These are phyloP conservation scores for Ceratobasidium sp. DNA, from an alignment of 1,284 basidiomycete genomes.

Conservation along the genomic window DNA sequence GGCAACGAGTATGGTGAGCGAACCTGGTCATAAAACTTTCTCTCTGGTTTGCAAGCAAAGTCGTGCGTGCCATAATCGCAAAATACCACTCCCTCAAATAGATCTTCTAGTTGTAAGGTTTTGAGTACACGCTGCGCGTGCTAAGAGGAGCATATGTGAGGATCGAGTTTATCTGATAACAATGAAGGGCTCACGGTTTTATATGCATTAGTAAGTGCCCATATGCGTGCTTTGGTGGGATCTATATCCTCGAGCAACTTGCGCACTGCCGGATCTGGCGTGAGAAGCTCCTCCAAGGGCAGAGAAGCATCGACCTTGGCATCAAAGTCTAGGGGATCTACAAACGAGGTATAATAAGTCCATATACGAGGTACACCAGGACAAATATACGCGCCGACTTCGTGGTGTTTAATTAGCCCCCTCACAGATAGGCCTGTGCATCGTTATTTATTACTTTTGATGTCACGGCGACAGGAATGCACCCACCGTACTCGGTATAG, in stretches of 20 bases:
- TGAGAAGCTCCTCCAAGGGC: constrained; percentile 81
- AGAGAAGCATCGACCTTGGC: constrained; percentile 82
- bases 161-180: background rate
- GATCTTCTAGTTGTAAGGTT: constrained; percentile 75
- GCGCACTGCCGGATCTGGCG: constrained; percentile 67
- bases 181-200: constrained; percentile 59
- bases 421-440: constrained; percentile 83
- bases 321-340: constrained; percentile 89
- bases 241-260: constrained; percentile 81
- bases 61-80: constrained; percentile 77
- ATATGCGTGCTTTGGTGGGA: constrained; percentile 75
- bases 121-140: constrained; percentile 82
- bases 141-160: constrained; percentile 53
- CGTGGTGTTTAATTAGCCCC: constrained; percentile 79
- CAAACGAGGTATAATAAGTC: background rate
- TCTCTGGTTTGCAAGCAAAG: constrained; percentile 86
- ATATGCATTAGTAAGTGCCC: constrained; percentile 85
- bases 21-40: constrained; percentile 70
- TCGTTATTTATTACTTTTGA: background rate
- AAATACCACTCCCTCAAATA: constrained; percentile 80
- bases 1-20: constrained; percentile 32
- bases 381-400: constrained; percentile 64
- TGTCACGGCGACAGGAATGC: too few species aligned
- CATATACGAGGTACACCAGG: constrained; percentile 12
- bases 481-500: constrained; percentile 60